A percentile compares a stretch with the other conserved stretches of the same genome.
These are phyloP conservation scores for Tolypocladium capitatum DNA, from an alignment of 2,329 filamentous ascomycete species.

Conservation along the genomic window DNA sequence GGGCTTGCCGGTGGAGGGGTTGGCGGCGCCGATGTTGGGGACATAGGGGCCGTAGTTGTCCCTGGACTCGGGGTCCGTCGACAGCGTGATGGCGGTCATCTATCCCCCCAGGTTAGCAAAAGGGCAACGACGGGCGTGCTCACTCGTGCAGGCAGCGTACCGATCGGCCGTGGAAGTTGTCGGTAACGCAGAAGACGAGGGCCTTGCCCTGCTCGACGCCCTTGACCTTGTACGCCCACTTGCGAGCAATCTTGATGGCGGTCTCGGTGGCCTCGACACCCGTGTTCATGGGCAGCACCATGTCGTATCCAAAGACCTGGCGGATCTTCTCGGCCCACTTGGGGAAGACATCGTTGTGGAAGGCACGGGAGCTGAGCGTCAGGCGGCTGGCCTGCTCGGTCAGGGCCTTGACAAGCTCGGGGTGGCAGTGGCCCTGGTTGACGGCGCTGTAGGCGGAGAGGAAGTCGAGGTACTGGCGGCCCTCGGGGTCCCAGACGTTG, in stretches of 20 bases:
- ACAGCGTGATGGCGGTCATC: slow-evolving; percentile 93
- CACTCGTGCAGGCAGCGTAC: slow-evolving; percentile 35
- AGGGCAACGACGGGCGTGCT: too few relatives aligned
- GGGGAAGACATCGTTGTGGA: slow-evolving; percentile 97
- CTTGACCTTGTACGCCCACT: slow-evolving; percentile 98
- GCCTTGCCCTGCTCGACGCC: slow-evolving; percentile 75
- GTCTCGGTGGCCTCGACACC: slow-evolving; percentile 95
- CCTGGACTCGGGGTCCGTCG: slow-evolving; percentile 85
- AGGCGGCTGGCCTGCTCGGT: slow-evolving; percentile 79
- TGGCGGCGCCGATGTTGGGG: slow-evolving; percentile 67
- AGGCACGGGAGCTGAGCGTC: slow-evolving; percentile 86
- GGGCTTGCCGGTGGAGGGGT: slow-evolving; percentile 58
- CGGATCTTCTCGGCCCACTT: slow-evolving; percentile 89
- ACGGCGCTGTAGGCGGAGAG: slow-evolving; percentile 95
- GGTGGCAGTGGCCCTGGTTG: slow-evolving; percentile 97
- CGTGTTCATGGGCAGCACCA: slow-evolving; percentile 97
- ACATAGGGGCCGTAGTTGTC: slow-evolving; percentile 96
- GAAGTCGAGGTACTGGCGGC: slow-evolving; percentile 91
- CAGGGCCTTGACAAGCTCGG: slow-evolving; percentile 82
- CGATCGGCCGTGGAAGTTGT: slow-evolving; percentile 95
- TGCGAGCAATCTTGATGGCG: slow-evolving; percentile 86
- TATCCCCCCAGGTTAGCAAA: slow-evolving; percentile 18
- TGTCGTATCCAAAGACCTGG: slow-evolving; percentile 83
- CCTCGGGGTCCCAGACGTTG: slow-evolving; percentile 94
- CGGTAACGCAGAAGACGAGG: slow-evolving; percentile 66